A percentile compares a stretch with the other conserved stretches of the same genome.
Conservation (phyloP, 2,329 filamentous ascomycete genomes). For the Madurella fahalii region DNA sequence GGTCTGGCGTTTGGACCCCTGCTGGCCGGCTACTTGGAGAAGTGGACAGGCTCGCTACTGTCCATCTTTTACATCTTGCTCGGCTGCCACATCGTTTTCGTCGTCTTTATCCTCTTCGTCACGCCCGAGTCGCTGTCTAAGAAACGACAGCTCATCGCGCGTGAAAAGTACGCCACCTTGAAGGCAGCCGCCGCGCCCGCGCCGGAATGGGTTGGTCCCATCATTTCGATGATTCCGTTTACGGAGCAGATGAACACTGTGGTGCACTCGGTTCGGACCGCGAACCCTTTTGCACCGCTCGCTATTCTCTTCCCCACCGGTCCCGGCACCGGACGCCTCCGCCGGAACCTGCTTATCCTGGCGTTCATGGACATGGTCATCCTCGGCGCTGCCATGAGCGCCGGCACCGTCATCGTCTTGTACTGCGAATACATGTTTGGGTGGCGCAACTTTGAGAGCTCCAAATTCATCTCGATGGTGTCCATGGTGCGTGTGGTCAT, state of each 20-base stretch:
- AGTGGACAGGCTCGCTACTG: conserved; percentile 68
- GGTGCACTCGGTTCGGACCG: conserved; percentile 38
- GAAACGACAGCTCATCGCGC: conserved; percentile 64
- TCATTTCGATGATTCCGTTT: conserved; percentile 14
- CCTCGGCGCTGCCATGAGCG: conserved; percentile 77
- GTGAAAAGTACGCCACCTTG: conserved; percentile 58
- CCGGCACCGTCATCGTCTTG: conserved; percentile 74
- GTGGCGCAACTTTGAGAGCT: conserved; percentile 79
- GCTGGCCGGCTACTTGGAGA: conserved; percentile 73
- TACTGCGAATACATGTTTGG: conserved; percentile 77
- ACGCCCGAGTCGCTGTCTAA: conserved; percentile 82
- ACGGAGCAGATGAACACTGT: conserved; percentile 24
- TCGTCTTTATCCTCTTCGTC: conserved; percentile 64
- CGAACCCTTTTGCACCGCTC: conserved; percentile 73
- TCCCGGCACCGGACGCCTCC: conserved; percentile 56
- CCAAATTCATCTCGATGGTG: conserved; percentile 74
- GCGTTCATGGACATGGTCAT: conserved; percentile 77
- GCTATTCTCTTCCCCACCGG: conserved; percentile 72
- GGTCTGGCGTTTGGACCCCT: conserved; percentile 88
- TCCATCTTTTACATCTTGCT: conserved; percentile 82
- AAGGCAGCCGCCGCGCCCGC: conserved; percentile 37
- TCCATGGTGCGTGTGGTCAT: conserved; percentile 72
- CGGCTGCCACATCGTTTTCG: conserved; percentile 67
- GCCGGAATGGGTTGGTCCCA: conserved; percentile 21
- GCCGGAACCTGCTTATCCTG: conserved; percentile 77